Evolutionary conservation across 805 yeast genomes (phyloP).

Genomic region (Starmerella potacharoeniae): DNA sequence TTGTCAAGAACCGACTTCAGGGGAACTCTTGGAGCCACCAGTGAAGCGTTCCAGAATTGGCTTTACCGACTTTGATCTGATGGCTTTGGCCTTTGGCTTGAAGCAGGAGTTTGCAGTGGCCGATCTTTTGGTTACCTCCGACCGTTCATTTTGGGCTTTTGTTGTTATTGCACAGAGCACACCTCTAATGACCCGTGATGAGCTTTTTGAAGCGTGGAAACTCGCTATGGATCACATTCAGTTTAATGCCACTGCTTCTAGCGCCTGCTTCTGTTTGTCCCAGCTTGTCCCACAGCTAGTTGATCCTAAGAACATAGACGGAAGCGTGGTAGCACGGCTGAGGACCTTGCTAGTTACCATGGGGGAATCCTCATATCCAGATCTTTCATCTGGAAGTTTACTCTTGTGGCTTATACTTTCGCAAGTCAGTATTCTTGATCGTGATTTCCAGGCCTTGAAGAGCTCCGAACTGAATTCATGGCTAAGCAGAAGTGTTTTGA

Average conservation of each 20-base stretch:
- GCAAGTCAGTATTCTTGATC: slow-evolving; percentile 6
- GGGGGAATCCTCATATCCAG: slow-evolving; percentile 1
- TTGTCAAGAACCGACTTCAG: too few relatives aligned
- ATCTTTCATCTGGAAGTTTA: slow-evolving; percentile 12
- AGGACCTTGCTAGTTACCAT: not conserved
- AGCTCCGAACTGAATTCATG: not conserved
- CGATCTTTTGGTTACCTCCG: not conserved
- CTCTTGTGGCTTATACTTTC: not conserved
- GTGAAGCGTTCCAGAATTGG: not conserved
- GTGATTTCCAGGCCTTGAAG: slow-evolving; percentile 3
- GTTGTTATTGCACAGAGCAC: not conserved
- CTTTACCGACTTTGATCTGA: not conserved
- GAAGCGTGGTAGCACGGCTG: not conserved
- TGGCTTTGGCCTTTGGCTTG: not conserved
- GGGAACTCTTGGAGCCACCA: not conserved
- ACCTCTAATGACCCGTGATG: not conserved
- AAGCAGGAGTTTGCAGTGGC: not conserved
- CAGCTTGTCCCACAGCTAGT: not conserved
- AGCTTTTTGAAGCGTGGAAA: slow-evolving; percentile 1
- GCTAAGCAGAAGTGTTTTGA: not conserved
- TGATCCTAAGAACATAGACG: not conserved
- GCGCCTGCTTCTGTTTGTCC: slow-evolving; percentile 12
- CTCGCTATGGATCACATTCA: not conserved
- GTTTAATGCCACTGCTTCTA: not conserved
- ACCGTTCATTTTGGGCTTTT: slow-evolving; percentile 2